These are phyloP conservation scores for Pyrenochaeta sp. DNA, from an alignment of 2,329 filamentous ascomycete genomes.

Conservation along the genomic window DNA sequence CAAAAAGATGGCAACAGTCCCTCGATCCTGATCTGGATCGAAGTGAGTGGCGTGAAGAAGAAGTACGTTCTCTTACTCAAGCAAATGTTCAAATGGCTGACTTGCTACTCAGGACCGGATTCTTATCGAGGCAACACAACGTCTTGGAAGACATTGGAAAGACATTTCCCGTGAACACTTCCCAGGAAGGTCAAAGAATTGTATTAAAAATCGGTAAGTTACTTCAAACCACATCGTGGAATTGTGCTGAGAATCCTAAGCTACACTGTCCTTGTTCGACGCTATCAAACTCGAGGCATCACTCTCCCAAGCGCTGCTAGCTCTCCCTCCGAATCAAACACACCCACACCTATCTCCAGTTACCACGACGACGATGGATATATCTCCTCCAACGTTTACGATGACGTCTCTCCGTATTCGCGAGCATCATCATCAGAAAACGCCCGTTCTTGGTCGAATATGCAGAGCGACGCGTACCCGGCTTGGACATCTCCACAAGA, in stretches of 20 bases:
- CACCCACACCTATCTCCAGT: slow-evolving; percentile 12
- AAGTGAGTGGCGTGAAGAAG: slow-evolving; percentile 48
- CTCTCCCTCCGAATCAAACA: slow-evolving; percentile 28
- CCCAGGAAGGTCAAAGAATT: slow-evolving; percentile 47
- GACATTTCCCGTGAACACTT: slow-evolving; percentile 46
- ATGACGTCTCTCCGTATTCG: slow-evolving; percentile 23
- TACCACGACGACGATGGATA: slow-evolving; percentile 31
- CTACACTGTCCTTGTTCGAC: slow-evolving; percentile 41
- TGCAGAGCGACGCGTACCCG: slow-evolving; percentile 26
- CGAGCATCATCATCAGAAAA: slow-evolving; percentile 27
- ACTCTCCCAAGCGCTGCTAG: slow-evolving; percentile 28
- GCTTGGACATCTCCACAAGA: slow-evolving; percentile 33
- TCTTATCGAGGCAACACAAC: slow-evolving; percentile 43
- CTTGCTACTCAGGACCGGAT: slow-evolving; percentile 27
- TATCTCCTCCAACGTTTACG: slow-evolving; percentile 21
- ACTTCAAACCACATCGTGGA: neutral
- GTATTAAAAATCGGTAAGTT: slow-evolving; percentile 49
- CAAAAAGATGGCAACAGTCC: slow-evolving; percentile 57
- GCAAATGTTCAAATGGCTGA: neutral
- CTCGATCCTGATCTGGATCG: slow-evolving; percentile 53
- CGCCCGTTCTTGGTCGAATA: slow-evolving; percentile 28
- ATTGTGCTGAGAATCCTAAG: slow-evolving; percentile 12
- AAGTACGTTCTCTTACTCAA: slow-evolving; percentile 30
- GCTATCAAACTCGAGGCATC: slow-evolving; percentile 41
- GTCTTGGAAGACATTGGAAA: slow-evolving; percentile 49